A percentile compares a stretch with the other conserved stretches of the same genome.
Evolutionary conservation across 805 yeast genomes (phyloP).

Genomic region (Kazachstania martiniae): DNA sequence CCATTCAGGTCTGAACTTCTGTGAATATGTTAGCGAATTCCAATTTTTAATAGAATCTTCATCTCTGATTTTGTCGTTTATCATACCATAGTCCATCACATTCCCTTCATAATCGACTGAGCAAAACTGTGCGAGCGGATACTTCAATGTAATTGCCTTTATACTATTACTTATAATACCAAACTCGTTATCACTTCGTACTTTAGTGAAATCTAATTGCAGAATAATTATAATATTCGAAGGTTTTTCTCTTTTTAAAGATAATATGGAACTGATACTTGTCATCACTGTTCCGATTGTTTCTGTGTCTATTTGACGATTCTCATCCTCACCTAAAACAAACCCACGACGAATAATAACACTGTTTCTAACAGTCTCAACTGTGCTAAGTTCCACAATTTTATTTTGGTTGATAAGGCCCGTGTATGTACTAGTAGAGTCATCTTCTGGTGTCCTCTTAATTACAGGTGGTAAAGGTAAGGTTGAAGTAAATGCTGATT

Average conservation of each 20-base stretch:
- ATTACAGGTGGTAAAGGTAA: constrained; percentile 16
- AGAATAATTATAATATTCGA: constrained; percentile 18
- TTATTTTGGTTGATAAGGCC: constrained; percentile 13
- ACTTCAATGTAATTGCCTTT: constrained; percentile 14
- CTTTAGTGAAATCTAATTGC: constrained; percentile 17
- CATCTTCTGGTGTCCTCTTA: constrained; percentile 3
- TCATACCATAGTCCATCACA: constrained; percentile 6
- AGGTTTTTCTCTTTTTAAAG: constrained; percentile 21
- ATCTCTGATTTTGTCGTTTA: background rate
- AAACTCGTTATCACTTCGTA: constrained; percentile 5
- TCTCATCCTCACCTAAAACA: constrained; percentile 3
- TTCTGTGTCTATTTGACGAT: constrained; percentile 1
- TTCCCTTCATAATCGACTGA: constrained; percentile 13
- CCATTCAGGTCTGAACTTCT: constrained; percentile 11
- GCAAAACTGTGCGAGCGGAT: constrained; percentile 11
- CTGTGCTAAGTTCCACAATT: constrained; percentile 10
- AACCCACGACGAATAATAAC: constrained; percentile 18
- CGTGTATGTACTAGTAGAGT: constrained; percentile 9
- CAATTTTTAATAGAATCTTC: constrained; percentile 1
- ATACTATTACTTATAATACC: constrained; percentile 15
- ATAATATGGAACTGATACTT: constrained; percentile 20
- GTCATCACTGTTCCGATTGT: constrained; percentile 17
- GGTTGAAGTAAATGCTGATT: constrained; percentile 25
- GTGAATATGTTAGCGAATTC: background rate
- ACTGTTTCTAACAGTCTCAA: constrained; percentile 10